Conservation (phyloP, 805 yeast genomes). For the Henningerozyma blattae region DNA sequence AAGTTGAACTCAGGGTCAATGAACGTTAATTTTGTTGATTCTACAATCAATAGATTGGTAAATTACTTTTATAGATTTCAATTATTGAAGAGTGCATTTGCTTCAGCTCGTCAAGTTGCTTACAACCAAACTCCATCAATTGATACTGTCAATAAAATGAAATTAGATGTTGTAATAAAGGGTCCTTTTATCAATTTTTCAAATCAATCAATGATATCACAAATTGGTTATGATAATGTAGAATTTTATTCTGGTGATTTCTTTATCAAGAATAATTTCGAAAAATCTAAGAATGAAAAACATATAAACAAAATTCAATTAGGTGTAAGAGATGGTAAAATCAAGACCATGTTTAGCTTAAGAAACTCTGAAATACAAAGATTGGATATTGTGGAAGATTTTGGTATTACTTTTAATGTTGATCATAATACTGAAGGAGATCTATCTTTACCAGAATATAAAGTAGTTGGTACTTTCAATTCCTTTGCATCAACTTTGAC, state of each 20-base stretch:
- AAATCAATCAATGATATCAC: conserved; percentile 31
- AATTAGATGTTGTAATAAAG: conserved; percentile 56
- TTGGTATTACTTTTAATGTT: conserved; percentile 51
- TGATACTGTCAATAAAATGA: conserved; percentile 40
- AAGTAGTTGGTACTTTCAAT: conserved; percentile 45
- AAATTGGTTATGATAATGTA: conserved; percentile 42
- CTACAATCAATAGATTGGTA: conserved; percentile 57
- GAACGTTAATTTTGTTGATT: conserved; percentile 68
- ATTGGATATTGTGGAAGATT: conserved; percentile 51
- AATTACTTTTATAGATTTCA: conserved; percentile 62
- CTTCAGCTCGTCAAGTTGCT: conserved; percentile 79
- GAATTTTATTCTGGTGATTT: conserved; percentile 77
- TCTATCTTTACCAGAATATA: conserved; percentile 34
- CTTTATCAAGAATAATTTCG: conserved; percentile 52
- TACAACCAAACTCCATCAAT: conserved; percentile 65
- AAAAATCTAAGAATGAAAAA: conserved; percentile 13
- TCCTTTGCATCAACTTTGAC: conserved; percentile 47
- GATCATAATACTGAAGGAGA: conserved; percentile 36
- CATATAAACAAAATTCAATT: conserved; percentile 46
- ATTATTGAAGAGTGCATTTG: conserved; percentile 82
- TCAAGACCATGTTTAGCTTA: conserved; percentile 51
- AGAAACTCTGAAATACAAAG: conserved; percentile 34
- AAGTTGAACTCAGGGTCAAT: conserved; percentile 54
- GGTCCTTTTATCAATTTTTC: conserved; percentile 86
- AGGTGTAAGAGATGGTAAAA: conserved; percentile 60